Evolutionary conservation across 805 yeast species (phyloP), one percentile per base, ranked within the genome.

Genomic region (Lipomyces chichibuensis): DNA sequence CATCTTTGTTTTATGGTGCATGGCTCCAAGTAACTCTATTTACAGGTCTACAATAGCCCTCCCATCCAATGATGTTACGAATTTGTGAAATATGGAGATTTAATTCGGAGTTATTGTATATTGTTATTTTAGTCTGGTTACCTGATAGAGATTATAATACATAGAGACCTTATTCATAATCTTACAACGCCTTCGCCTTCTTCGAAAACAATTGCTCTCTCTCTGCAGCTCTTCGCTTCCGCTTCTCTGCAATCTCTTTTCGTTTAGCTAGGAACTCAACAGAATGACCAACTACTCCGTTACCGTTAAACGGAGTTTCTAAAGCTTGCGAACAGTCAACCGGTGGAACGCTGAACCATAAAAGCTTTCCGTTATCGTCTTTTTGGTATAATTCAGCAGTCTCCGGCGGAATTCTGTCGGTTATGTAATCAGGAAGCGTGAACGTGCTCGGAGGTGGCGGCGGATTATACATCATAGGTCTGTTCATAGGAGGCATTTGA

Each of bases 391-490:
- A 56, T 11, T 68, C 65, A 2, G 64, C 68, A 8, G 75, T 73
- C 55, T 69, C 70, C 14, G 61, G 61, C n/a, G 70, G 71, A 53
- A 73, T 64, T 25, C 62, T 53, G 29, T 66, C 71, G n/a, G 72
- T 66, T 29, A 72, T 67, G 52, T 66, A 68, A 2, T 75, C 77
- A 1, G 79, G 77, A 49, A 77, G 70, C 20, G 78, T 77, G 65
- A 77, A 77, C 56, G 79, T 74, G 23, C 74, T 68, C 14, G 78
- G 78, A 0, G 79, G 79, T 13, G 71, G 74, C 1, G 78, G 77
- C 23, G 77, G 76, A 14, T 73, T 70, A 33, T 71, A 74, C 23
- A 64, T 65, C 27, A 46, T 32, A 32, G 65, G 35, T 39, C 65
- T 62, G 43, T 56, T 54, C 46, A 57, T 57, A 23, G 65, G 64